These are phyloP conservation scores for Fonsecaea pedrosoi DNA, from an alignment of 2,329 filamentous ascomycete genomes.

Conservation along the genomic window DNA sequence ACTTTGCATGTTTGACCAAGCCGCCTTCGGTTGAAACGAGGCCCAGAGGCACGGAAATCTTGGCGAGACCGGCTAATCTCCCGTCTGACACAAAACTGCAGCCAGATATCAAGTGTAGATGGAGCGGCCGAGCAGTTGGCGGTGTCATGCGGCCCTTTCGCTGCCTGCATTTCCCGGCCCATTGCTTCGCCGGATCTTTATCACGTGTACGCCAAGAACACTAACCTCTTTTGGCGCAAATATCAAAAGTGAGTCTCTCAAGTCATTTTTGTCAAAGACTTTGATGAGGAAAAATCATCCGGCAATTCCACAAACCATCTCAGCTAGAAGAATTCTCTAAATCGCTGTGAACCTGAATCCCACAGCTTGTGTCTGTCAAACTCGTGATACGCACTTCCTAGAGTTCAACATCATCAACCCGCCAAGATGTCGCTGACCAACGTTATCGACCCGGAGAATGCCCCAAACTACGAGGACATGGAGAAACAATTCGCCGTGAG, in stretches of 20 bases:
- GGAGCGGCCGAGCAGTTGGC: background rate
- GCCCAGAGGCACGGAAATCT: background rate
- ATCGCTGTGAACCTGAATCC: background rate
- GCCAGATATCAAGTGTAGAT: background rate
- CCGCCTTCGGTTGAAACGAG: background rate
- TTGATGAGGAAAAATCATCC: background rate
- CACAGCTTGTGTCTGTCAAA: background rate
- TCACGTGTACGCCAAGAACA: background rate
- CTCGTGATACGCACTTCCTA: background rate
- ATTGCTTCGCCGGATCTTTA: background rate
- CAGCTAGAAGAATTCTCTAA: background rate
- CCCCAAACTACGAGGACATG: constrained; percentile 78
- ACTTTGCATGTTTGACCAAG: background rate
- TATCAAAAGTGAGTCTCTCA: background rate
- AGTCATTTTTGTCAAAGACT: background rate
- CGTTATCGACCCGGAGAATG: constrained; percentile 61
- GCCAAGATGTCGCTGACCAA: constrained; percentile 32
- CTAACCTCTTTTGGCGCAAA: background rate
- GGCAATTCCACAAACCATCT: background rate
- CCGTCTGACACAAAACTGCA: background rate
- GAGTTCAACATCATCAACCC: background rate
- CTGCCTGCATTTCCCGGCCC: background rate
- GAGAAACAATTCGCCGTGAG: constrained; percentile 99
- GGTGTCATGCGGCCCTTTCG: background rate
- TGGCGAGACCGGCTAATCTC: background rate